phyloP scores from a whole-genome alignment of 169 alveolate species.

The Amoebophrya sp. region DNA sequence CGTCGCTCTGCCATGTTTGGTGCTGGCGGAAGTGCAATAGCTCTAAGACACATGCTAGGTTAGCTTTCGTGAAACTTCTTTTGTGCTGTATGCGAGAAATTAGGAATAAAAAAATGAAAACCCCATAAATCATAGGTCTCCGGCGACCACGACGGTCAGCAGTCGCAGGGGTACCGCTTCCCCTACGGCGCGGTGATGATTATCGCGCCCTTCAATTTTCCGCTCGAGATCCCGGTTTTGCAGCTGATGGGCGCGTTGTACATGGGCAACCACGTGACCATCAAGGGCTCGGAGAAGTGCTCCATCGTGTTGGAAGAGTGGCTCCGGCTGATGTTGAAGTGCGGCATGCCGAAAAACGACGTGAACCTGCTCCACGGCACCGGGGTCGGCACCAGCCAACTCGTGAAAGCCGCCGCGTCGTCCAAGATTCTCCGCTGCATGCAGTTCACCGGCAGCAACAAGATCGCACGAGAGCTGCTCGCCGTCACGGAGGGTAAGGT shows the following conservation, averaged over 20 bases:
- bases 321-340: constrained; percentile 58
- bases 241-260: constrained; percentile 63
- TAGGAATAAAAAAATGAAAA: too few relatives aligned
- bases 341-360: constrained; percentile 71
- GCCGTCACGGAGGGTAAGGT: constrained; percentile 62
- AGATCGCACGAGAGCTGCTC: constrained; percentile 56
- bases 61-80: too few relatives aligned
- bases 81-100: too few relatives aligned
- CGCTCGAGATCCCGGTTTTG: constrained; percentile 73
- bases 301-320: constrained; percentile 61
- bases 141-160: constrained; percentile 72
- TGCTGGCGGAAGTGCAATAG: too few relatives aligned
- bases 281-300: constrained; percentile 57
- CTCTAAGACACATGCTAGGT: too few relatives aligned
- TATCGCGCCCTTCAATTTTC: constrained; percentile 77
- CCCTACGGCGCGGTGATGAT: constrained; percentile 77
- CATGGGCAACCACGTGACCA: constrained; percentile 59
- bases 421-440: constrained; percentile 49
- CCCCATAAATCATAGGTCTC: too few relatives aligned
- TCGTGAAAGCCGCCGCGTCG: constrained; percentile 47
- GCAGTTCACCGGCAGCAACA: constrained; percentile 69
- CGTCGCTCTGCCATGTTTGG: too few relatives aligned
- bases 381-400: constrained; percentile 57
- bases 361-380: constrained; percentile 58
- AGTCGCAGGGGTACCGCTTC: constrained; percentile 67